These are phyloP conservation scores for Thelonectria olida DNA, from an alignment of 2,329 filamentous ascomycete genomes.

Conservation along the genomic window DNA sequence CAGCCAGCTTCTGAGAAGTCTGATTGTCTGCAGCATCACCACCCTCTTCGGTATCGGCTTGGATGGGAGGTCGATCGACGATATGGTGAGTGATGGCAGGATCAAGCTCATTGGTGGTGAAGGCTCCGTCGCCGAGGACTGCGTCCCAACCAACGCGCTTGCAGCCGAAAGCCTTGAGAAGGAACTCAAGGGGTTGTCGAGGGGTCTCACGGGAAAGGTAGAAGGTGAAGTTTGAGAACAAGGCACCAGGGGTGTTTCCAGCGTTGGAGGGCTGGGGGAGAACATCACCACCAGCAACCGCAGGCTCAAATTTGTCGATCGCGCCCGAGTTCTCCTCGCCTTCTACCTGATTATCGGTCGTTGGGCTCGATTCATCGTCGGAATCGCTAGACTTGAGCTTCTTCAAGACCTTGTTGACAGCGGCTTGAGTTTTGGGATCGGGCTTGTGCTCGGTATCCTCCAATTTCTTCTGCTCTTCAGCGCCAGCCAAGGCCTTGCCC, in stretches of 20 bases:
- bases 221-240: slow-evolving; percentile 90
- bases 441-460: slow-evolving; percentile 58
- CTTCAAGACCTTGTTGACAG: slow-evolving; percentile 74
- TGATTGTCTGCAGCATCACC: slow-evolving; percentile 67
- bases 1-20: slow-evolving; percentile 65
- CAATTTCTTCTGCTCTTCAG: slow-evolving; percentile 63
- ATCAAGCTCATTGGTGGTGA: slow-evolving; percentile 88
- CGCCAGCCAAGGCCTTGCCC: slow-evolving; percentile 69
- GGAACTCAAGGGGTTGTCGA: slow-evolving; percentile 88
- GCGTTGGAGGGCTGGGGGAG: slow-evolving; percentile 80
- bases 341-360: slow-evolving; percentile 52
- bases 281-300: slow-evolving; percentile 84
- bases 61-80: slow-evolving; percentile 85
- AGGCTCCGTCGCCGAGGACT: slow-evolving; percentile 89
- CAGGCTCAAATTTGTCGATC: slow-evolving; percentile 92
- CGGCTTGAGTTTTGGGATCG: slow-evolving; percentile 70
- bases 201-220: slow-evolving; percentile 95
- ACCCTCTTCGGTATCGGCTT: slow-evolving; percentile 62
- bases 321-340: slow-evolving; percentile 63
- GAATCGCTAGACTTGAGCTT: slow-evolving; percentile 68
- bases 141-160: slow-evolving; percentile 95
- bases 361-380: slow-evolving; percentile 52
- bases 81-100: slow-evolving; percentile 94
- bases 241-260: slow-evolving; percentile 72
- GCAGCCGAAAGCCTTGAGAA: slow-evolving; percentile 93